Percentiles rank a stretch among this genome's conserved stretches.
These are phyloP conservation scores for Volvariella surrecta DNA, from an alignment of 1,284 basidiomycete species.

Conservation along the genomic window DNA sequence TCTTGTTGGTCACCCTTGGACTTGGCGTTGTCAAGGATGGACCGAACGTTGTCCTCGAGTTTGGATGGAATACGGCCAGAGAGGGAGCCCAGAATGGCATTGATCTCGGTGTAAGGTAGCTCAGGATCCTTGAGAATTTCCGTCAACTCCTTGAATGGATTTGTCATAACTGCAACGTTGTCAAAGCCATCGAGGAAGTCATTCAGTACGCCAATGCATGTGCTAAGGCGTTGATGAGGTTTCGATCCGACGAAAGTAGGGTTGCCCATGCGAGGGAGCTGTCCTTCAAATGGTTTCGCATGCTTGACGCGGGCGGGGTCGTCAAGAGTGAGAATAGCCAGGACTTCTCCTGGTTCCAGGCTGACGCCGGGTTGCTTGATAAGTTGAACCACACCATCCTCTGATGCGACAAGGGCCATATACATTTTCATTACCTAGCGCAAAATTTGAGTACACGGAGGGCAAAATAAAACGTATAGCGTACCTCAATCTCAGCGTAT, in stretches of 20 bases:
- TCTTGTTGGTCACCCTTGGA: constrained; percentile 62
- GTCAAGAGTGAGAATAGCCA: constrained; percentile 95
- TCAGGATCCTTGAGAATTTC: constrained; percentile 75
- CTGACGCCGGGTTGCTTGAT: constrained; percentile 98
- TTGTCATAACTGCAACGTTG: constrained; percentile 82
- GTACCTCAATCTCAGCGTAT: constrained; percentile 96
- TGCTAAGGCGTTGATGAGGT: constrained; percentile 81
- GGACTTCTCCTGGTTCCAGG: constrained; percentile 94
- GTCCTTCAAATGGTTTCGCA: constrained; percentile 95
- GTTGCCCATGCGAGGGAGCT: constrained; percentile 79
- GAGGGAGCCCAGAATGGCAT: constrained; percentile 80
- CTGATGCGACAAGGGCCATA: constrained; percentile 94
- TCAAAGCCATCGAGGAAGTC: constrained; percentile 96
- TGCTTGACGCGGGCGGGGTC: constrained; percentile 97
- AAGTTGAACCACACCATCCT: constrained; percentile 93
- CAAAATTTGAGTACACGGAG: constrained; percentile 13
- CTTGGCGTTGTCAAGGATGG: constrained; percentile 71
- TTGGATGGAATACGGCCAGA: constrained; percentile 92
- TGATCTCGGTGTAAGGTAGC: constrained; percentile 85
- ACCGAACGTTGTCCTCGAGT: constrained; percentile 83
- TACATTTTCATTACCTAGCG: constrained; percentile 97
- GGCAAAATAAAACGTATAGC: constrained; percentile 11
- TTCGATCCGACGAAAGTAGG: constrained; percentile 88
- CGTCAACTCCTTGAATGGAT: constrained; percentile 78
- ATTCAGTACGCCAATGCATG: constrained; percentile 74